Evolutionary conservation across 352 stramenopile species (phyloP), one percentile per base, ranked within the genome.

Genomic region (Pythium phragmiticola): DNA sequence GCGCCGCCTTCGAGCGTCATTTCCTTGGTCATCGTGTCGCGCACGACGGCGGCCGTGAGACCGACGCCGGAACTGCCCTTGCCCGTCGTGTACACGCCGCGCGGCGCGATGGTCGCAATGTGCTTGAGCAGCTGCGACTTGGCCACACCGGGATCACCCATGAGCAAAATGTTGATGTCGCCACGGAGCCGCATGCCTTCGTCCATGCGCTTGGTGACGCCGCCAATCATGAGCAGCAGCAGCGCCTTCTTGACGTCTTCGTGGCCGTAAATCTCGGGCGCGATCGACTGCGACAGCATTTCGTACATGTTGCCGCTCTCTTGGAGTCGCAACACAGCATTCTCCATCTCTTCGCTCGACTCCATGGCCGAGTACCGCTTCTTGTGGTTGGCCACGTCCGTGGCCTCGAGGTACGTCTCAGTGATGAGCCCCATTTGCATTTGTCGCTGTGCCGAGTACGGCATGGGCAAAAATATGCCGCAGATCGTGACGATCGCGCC

Each of bases 91-190:
- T 99, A 99, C n/a, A 99, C 95, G 12, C 94, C 96, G 46, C 97
- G 83, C 3, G 97, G 97, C 19, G 97, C 97, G 45, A 99, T 92
- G 0, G 78, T 97, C 13, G 95, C 80, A 53, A 99, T 98, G 73
- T 99, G 97, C 74, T 99, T 99, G 42, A 99, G 82, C 52, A 99
- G 72, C 79, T 99, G 98, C 3, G 95, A 99, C 76, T 99, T 99
- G 36, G 98, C 98, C 48, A 99, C 97, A 76, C 95, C 95, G 16
- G 96, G 95, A 69, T 98, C 93, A 45, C 98, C 98, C 95, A 99
- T 99, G 16, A 99, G 87, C 72, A 97, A 91, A 42, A 99, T 94
- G 68, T 99, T 99, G 50, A 99, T 96, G 73, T 99, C 98, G 4
- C 98, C 97, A 68, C 97, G 95, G 53, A 99, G 96, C 33, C 82